Evolutionary conservation across 768 basidiomycete species (phyloP).

Genomic region (Artomyces pyxidatus): DNA sequence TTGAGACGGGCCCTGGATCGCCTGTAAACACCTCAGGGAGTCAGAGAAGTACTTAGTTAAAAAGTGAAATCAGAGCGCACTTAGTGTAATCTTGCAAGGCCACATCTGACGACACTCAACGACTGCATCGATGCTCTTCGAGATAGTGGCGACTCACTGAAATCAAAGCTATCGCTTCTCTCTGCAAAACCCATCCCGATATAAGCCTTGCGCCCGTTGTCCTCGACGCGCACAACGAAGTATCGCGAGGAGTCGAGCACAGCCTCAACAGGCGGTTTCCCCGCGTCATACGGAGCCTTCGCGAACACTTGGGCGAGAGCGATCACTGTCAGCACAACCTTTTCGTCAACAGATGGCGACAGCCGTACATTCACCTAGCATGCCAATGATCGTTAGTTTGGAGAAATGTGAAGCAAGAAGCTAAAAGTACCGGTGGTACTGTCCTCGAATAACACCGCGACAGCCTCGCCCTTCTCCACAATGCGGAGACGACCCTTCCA

Average conservation of each 20-base stretch:
- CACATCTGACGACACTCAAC: conserved; percentile 45
- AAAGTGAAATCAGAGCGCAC: conserved; percentile 28
- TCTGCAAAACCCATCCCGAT: conserved; percentile 93
- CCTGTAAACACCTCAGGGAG: conserved; percentile 27
- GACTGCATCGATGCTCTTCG: background rate
- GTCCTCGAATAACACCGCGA: conserved; percentile 75
- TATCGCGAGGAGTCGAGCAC: conserved; percentile 93
- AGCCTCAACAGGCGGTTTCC: conserved; percentile 84
- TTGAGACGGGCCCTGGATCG: conserved; percentile 59
- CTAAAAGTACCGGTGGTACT: conserved; percentile 54
- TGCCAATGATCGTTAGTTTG: too few species aligned
- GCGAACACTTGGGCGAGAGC: conserved; percentile 61
- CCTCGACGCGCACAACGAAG: conserved; percentile 89
- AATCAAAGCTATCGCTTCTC: conserved; percentile 84
- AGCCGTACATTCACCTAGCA: conserved; percentile 60
- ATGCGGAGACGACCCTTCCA: conserved; percentile 92
- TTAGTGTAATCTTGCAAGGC: conserved; percentile 83
- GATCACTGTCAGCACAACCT: conserved; percentile 1
- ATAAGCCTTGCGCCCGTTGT: conserved; percentile 79
- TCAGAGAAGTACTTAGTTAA: conserved; percentile 2
- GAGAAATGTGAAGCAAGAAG: conserved; percentile 3
- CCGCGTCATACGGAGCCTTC: conserved; percentile 70
- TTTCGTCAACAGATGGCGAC: conserved; percentile 6
- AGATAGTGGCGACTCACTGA: conserved; percentile 50
- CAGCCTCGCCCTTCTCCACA: conserved; percentile 64